Evolutionary conservation across 2,329 filamentous ascomycete species (phyloP), one percentile per base, ranked within the genome.

Genomic region (Fusarium lyarnte): DNA sequence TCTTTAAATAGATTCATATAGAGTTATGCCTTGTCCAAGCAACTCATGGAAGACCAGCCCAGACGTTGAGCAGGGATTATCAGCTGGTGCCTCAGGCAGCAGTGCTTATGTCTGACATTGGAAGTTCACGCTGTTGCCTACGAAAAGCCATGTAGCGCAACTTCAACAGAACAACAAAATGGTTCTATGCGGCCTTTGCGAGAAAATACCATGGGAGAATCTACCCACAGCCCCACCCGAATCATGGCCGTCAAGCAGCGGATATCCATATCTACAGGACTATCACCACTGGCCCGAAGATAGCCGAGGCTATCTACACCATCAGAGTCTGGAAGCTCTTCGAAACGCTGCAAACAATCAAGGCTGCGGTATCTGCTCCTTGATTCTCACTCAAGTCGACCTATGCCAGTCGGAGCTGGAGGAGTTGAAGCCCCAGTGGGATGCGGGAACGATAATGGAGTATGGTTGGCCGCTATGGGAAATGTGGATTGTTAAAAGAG

Each of bases 381-480:
- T 68, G 3, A 67, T 68, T 6, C n/a, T 61, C 0, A 54, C 21
- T 5, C 65, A 67, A n/a, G 38, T 27, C 8, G 8, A 45, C 2
- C 2, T 5, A 7, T 61, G 47, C 8, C 8, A 31, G 14, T 25
- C 53, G 2, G 35, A 59, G 7, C 16, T 66, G 1, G 23, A 66
- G 31, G 52, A 66, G 23, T 27, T 66, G 5, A 36, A 53, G 6
- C 27, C 33, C 3, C 6, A 12, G 11, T 46, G 52, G 33, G 61
- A 66, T n/a, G 33, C 31, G 7, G 33, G 10, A 0, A 25, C 25
- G 0, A 6, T 12, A 8, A 10, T 1, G 5, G 3, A 19, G 12
- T 58, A 46, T 2, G 27, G 35, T 13, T 66, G 63, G 63, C 63
- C 61, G 6, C 25, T 39, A 10, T 66, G 54, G 65, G 11, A 67